These are phyloP conservation scores for Solanum aculeatissimum DNA, from an alignment of 305 asterid genomes.

Conservation along the genomic window DNA sequence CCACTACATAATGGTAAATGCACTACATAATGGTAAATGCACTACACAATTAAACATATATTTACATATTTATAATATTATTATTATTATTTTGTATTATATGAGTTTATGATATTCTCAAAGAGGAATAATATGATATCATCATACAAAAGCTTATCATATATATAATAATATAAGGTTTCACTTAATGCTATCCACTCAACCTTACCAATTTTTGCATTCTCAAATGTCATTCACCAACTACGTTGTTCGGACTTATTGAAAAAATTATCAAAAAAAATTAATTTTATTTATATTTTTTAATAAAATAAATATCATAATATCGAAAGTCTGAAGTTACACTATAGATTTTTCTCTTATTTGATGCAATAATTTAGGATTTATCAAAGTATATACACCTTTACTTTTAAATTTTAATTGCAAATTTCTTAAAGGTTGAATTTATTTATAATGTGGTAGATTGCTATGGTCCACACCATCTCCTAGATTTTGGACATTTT, in stretches of 20 bases:
- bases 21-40: too few species aligned
- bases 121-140: not conserved
- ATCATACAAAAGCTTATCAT: not conserved
- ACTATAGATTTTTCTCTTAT: not conserved
- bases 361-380: not conserved
- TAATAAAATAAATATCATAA: not conserved
- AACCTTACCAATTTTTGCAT: not conserved
- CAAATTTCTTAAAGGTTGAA: not conserved
- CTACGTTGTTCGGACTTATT: not conserved
- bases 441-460: not conserved
- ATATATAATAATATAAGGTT: not conserved
- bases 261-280: not conserved
- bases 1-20: too few species aligned
- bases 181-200: not conserved
- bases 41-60: too few species aligned
- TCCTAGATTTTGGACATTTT: not conserved
- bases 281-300: not conserved
- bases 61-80: too few species aligned
- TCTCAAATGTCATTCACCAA: not conserved
- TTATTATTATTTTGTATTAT: not conserved
- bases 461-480: not conserved
- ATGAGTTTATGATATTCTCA: not conserved
- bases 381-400: not conserved
- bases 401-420: not conserved
- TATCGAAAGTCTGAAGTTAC: not conserved